Evolutionary conservation across 371 early-diverging fungal species (phyloP), one percentile per base, ranked within the genome.

Genomic region (Blyttiomyces sp.): DNA sequence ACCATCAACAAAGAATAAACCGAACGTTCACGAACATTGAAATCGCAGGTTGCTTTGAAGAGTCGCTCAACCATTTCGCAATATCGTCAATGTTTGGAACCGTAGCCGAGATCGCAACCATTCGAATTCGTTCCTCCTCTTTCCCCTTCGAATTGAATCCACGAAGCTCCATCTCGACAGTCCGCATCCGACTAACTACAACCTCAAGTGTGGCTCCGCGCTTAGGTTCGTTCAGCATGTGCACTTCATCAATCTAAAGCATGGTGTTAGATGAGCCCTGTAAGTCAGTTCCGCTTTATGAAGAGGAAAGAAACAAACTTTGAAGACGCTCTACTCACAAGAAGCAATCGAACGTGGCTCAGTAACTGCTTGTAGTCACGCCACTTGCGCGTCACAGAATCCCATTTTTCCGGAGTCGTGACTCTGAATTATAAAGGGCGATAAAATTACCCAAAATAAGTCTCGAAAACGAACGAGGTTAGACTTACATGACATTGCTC

Each of bases 11-110:
- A 6, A 54, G 7, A 5, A 11, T 46, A 54, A 5, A 11, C 6
- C 50, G n/a, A 51, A 31, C 9, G 13, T 44, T 54, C 26, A 54
- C 26, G 26, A 30, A 61, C 63, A 27, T 62, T 3, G 43, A 34
- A 17, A 39, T 56, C 16, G 68, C 68, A 11, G 32, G 51, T 43
- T 30, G 6, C 21, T 31, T 51, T 24, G 23, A 16, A 6, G 6
- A 7, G 4, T 59, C 50, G 24, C 51, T 52, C 16, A 84, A 68
- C 92, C 92, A 92, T 1, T 66, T 63, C 0, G 87, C 90, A 36
- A 96, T 80, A 65, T 93, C 92, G 3, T 76, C 67, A 3, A 89
- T 60, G 70, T 96, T 96, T 0, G 96, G 94, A 11, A 93, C 81
- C 0, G 94, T 93, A 1, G 95, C 95, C 16, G 90, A 89, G 1